These are phyloP conservation scores for Chrysoporthe cubensis DNA, from an alignment of 2,329 filamentous ascomycete species.

Conservation along the genomic window DNA sequence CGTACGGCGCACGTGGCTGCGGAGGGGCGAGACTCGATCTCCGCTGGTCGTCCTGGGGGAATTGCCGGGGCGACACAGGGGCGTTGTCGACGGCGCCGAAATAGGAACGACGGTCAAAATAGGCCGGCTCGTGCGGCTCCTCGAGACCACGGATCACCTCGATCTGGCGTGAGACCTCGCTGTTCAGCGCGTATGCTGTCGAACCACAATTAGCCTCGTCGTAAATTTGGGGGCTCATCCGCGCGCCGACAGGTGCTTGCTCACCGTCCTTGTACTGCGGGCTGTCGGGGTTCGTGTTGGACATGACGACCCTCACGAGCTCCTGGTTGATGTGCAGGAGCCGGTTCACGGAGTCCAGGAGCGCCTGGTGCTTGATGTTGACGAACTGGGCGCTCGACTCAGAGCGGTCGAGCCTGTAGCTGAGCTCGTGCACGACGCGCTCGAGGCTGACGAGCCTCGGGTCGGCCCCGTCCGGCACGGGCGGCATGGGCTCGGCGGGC, in stretches of 20 bases:
- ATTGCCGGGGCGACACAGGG: constrained; percentile 84
- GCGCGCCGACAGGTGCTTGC: constrained; percentile 49
- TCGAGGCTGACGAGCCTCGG: constrained; percentile 76
- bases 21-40: constrained; percentile 69
- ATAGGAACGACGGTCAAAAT: constrained; percentile 67
- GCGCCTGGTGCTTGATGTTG: constrained; percentile 77
- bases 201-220: constrained; percentile 33
- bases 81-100: constrained; percentile 72
- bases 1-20: constrained; percentile 59
- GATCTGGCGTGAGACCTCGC: constrained; percentile 63
- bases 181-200: constrained; percentile 60
- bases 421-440: constrained; percentile 80
- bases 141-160: constrained; percentile 61
- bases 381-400: constrained; percentile 83
- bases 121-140: constrained; percentile 69
- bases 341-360: constrained; percentile 79
- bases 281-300: constrained; percentile 74
- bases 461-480: constrained; percentile 74
- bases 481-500: constrained; percentile 78
- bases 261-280: constrained; percentile 81
- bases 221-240: constrained; percentile 22
- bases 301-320: constrained; percentile 74
- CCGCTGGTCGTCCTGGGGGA: constrained; percentile 82
- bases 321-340: constrained; percentile 80
- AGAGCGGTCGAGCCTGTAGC: constrained; percentile 73